Percentiles rank a stretch among this genome's conserved stretches.
Conservation (phyloP, 345 rosid species). For the Populus ilicifolia region DNA sequence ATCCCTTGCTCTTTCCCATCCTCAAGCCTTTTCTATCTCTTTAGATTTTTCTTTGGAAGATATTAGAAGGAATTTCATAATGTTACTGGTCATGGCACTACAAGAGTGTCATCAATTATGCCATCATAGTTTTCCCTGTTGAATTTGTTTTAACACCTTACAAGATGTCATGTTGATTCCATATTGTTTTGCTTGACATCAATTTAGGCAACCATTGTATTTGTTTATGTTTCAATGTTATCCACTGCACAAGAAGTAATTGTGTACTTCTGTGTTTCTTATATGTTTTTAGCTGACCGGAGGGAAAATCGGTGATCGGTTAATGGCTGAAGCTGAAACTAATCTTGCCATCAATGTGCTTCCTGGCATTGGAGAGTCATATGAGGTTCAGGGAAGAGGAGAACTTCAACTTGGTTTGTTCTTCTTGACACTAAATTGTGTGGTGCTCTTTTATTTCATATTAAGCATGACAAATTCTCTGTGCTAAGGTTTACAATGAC, state of each 20-base stretch:
- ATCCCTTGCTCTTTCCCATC: background rate
- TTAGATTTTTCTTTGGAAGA: too few species aligned
- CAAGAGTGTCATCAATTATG: background rate
- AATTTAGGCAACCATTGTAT: background rate
- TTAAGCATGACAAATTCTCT: background rate
- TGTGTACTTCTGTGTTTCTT: constrained; percentile 4
- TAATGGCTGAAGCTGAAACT: constrained; percentile 94
- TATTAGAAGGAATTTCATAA: background rate
- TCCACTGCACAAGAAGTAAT: constrained; percentile 15
- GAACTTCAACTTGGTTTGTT: constrained; percentile 94
- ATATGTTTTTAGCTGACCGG: constrained; percentile 69
- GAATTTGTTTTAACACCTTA: background rate
- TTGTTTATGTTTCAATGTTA: background rate
- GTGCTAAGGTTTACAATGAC: background rate
- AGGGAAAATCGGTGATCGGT: constrained; percentile 82
- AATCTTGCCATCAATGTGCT: constrained; percentile 93
- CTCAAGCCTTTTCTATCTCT: background rate
- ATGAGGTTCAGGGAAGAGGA: constrained; percentile 97
- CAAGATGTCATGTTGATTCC: background rate
- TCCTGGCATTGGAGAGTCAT: constrained; percentile 82
- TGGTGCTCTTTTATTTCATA: background rate
- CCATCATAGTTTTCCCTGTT: background rate
- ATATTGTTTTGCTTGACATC: background rate
- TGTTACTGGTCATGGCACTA: background rate
- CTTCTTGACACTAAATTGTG: constrained; percentile 2